These are phyloP conservation scores for Scedosporium aurantiacum DNA, from an alignment of 2,329 filamentous ascomycete species.

Conservation along the genomic window DNA sequence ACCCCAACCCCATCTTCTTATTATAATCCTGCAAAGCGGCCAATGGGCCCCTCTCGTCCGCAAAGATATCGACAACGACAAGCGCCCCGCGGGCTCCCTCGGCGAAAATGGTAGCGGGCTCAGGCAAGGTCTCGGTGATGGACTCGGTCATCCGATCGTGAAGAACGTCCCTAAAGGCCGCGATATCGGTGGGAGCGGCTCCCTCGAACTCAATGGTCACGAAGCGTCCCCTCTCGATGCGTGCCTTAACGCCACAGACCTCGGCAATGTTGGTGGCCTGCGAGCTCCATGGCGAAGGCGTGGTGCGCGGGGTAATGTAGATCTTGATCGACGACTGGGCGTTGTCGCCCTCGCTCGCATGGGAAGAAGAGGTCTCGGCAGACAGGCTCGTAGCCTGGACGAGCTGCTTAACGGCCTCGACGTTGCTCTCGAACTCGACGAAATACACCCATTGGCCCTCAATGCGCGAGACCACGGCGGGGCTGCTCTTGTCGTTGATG, in stretches of 20 bases:
- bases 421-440: slow-evolving; percentile 42
- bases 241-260: slow-evolving; percentile 68
- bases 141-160: slow-evolving; percentile 95
- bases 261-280: slow-evolving; percentile 90
- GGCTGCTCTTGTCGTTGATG: slow-evolving; percentile 11
- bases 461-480: slow-evolving; percentile 34
- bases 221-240: slow-evolving; percentile 79
- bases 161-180: slow-evolving; percentile 56
- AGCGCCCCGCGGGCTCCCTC: slow-evolving; percentile 53
- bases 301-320: slow-evolving; percentile 71
- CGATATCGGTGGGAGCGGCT: slow-evolving; percentile 27
- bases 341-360: slow-evolving; percentile 29
- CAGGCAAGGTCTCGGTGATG: slow-evolving; percentile 55
- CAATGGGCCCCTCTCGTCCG: slow-evolving; percentile 51
- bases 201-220: slow-evolving; percentile 56
- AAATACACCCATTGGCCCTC: slow-evolving; percentile 54
- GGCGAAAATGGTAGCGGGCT: slow-evolving; percentile 67
- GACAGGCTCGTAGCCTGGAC: slow-evolving; percentile 11
- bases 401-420: slow-evolving; percentile 32
- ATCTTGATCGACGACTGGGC: slow-evolving; percentile 44
- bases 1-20: slow-evolving; percentile 67
- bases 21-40: slow-evolving; percentile 75
- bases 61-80: slow-evolving; percentile 64
- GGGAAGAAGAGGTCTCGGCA: slow-evolving; percentile 32
- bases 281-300: slow-evolving; percentile 86